Evolutionary conservation across 257 asterid species (phyloP).

Genomic region (Avicennia marina): DNA sequence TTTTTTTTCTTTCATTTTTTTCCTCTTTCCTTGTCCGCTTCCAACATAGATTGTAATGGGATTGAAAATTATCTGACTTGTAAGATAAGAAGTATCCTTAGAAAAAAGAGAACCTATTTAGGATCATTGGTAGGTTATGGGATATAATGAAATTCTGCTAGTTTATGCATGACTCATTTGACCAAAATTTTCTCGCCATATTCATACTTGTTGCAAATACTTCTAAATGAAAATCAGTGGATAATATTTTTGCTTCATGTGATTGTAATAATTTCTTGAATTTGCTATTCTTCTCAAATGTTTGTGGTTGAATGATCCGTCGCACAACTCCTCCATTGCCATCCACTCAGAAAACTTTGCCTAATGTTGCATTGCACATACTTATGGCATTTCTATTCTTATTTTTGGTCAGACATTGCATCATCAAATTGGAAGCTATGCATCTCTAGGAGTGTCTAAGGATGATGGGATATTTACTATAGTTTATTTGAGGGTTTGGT

Average conservation of each 20-base stretch:
- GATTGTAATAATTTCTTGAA: not conserved
- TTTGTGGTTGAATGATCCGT: not conserved
- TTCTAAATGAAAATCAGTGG: too few relatives aligned
- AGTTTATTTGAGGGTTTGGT: not conserved
- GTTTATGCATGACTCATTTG: not conserved
- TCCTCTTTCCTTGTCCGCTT: conserved; percentile 1
- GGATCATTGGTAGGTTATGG: not conserved
- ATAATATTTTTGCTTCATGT: not conserved
- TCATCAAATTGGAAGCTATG: conserved; percentile 3
- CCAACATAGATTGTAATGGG: not conserved
- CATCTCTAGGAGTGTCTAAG: conserved; percentile 1
- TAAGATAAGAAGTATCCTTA: not conserved
- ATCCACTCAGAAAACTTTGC: not conserved
- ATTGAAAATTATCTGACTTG: not conserved
- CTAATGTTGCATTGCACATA: not conserved
- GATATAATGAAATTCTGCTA: not conserved
- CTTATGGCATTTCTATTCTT: not conserved
- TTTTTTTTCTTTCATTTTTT: not conserved
- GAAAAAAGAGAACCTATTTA: not conserved
- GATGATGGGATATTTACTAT: conserved; percentile 6
- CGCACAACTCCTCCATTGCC: too few relatives aligned
- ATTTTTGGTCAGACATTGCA: not conserved
- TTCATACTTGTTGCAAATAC: not conserved
- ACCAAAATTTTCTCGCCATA: not conserved
- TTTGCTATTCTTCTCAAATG: not conserved